A percentile compares a stretch with the other conserved stretches of the same genome.
Conservation (phyloP, 495 filamentous ascomycete genomes). For the Neurospora sp. region DNA sequence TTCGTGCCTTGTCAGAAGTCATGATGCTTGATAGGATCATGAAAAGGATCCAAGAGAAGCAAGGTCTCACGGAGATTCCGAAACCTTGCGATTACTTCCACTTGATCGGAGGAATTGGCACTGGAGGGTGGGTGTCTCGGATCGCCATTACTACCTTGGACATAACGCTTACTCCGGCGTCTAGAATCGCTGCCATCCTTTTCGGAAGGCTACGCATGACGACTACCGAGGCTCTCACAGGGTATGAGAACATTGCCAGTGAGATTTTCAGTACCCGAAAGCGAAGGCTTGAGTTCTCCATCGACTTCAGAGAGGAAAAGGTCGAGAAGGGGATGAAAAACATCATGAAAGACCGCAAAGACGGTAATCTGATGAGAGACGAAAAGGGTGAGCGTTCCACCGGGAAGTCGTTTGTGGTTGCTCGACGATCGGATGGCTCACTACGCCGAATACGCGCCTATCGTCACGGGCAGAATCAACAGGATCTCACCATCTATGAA, state of each 20-base stretch:
- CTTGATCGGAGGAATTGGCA: conserved; percentile 29
- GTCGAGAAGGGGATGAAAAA: not conserved
- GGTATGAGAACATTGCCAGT: not conserved
- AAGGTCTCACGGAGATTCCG: conserved; percentile 9
- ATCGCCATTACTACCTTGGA: not conserved
- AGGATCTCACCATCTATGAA: not conserved
- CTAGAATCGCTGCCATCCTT: conserved; percentile 26
- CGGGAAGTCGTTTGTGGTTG: not conserved
- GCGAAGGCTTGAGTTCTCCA: not conserved
- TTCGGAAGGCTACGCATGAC: conserved; percentile 24
- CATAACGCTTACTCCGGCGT: not conserved
- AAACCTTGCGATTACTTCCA: conserved; percentile 30
- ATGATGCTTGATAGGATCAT: conserved; percentile 27
- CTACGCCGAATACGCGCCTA: not conserved
- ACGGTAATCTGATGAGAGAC: not conserved
- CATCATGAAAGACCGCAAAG: not conserved
- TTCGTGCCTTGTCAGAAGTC: conserved; percentile 25
- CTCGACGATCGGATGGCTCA: not conserved
- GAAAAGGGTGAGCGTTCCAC: not conserved
- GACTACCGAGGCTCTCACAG: not conserved
- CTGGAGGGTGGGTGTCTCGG: conserved; percentile 23
- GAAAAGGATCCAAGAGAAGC: conserved; percentile 12
- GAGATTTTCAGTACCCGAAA: not conserved
- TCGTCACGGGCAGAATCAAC: not conserved
- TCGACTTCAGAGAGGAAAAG: not conserved